phyloP scores from a whole-genome alignment of 2,329 filamentous ascomycete species.

The Ophiostoma perfectum region DNA sequence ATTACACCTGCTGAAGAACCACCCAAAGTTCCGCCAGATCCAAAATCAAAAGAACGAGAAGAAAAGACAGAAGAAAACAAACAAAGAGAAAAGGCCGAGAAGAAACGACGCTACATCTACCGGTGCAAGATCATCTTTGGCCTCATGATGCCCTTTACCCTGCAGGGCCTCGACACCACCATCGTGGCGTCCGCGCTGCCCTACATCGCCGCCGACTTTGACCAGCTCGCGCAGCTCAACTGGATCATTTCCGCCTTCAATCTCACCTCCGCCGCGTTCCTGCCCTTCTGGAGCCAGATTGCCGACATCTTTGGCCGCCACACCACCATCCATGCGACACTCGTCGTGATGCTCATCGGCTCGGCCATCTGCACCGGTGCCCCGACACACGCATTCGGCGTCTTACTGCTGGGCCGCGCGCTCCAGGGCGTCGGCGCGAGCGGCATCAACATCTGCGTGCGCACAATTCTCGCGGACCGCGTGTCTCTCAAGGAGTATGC shows the following conservation, averaged over 20 bases:
- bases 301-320: conserved; percentile 62
- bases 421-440: conserved; percentile 58
- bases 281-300: conserved; percentile 60
- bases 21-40: too few relatives aligned
- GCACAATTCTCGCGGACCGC: conserved; percentile 58
- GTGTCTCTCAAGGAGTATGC: conserved; percentile 57
- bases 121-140: conserved; percentile 56
- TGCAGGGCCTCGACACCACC: conserved; percentile 59
- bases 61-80: not conserved
- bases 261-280: conserved; percentile 60
- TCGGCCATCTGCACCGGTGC: conserved; percentile 57
- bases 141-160: conserved; percentile 54
- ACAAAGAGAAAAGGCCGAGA: conserved; percentile 31
- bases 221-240: conserved; percentile 55
- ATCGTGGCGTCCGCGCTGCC: conserved; percentile 56
- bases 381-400: conserved; percentile 36
- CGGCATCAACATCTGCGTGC: conserved; percentile 55
- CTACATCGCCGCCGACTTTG: conserved; percentile 61
- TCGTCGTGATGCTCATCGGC: conserved; percentile 54
- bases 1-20: not conserved
- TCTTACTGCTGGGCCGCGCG: conserved; percentile 48
- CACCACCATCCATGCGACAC: conserved; percentile 50
- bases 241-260: conserved; percentile 68
- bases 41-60: not conserved
- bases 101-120: conserved; percentile 37